Percentiles rank a stretch among this genome's conserved stretches.
Evolutionary conservation across 345 rosid species (phyloP).

Genomic region (Gossypium stocksii): DNA sequence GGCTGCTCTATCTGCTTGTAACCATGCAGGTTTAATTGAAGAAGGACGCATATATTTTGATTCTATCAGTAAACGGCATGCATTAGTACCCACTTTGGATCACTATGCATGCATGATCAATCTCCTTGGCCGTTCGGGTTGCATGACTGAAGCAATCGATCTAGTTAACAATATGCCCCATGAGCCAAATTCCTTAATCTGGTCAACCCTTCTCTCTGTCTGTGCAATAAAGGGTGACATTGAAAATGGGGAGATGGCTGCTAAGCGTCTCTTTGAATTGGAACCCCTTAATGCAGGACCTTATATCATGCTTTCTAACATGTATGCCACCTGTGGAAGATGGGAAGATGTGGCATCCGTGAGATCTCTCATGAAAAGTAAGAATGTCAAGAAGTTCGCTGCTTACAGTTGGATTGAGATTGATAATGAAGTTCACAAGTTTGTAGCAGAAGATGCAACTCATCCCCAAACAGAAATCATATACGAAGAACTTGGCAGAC

Average conservation of each 20-base stretch:
- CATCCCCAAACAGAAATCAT: conserved; percentile 46
- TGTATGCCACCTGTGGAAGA: conserved; percentile 51
- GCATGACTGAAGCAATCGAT: conserved; percentile 36
- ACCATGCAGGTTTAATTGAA: conserved; percentile 47
- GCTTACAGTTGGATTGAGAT: conserved; percentile 63
- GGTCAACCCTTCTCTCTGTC: conserved; percentile 51
- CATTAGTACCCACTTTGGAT: conserved; percentile 35
- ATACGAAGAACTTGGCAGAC: conserved; percentile 34
- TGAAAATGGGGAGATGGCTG: conserved; percentile 49
- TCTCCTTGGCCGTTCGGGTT: conserved; percentile 53
- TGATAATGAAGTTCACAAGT: conserved; percentile 45
- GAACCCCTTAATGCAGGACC: conserved; percentile 53
- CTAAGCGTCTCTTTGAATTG: conserved; percentile 40
- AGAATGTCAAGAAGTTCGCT: conserved; percentile 48
- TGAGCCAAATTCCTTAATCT: conserved; percentile 43
- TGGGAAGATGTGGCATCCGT: conserved; percentile 56
- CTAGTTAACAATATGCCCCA: conserved; percentile 39
- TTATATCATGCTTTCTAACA: conserved; percentile 55
- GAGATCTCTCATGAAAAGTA: conserved; percentile 50
- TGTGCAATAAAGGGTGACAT: conserved; percentile 37
- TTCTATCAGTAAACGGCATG: conserved; percentile 40
- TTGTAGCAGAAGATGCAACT: conserved; percentile 50
- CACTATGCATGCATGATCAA: conserved; percentile 51
- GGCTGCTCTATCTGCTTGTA: conserved; percentile 55
- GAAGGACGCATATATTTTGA: conserved; percentile 44